phyloP scores from a whole-genome alignment of 2,329 filamentous ascomycete species.

The Diaporthe eres region DNA sequence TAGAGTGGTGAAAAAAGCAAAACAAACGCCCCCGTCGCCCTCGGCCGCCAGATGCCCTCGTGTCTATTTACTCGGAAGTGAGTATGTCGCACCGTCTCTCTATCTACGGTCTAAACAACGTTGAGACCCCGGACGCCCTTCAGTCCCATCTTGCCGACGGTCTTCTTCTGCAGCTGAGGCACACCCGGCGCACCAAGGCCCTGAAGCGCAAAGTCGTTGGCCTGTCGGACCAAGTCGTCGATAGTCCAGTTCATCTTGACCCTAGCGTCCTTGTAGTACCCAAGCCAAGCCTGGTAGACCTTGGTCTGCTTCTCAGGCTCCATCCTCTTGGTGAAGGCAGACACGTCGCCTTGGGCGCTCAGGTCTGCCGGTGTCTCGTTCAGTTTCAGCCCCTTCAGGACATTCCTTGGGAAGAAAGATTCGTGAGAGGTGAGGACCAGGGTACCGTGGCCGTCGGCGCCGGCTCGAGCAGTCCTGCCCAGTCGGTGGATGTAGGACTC shows the following conservation, averaged over 20 bases:
- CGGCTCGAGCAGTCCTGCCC: slow-evolving; percentile 76
- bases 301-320: slow-evolving; percentile 60
- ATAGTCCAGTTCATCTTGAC: slow-evolving; percentile 61
- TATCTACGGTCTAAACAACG: slow-evolving; percentile 57
- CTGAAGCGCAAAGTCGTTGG: slow-evolving; percentile 63
- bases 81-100: not conserved
- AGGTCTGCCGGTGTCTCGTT: slow-evolving; percentile 62
- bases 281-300: slow-evolving; percentile 71
- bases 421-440: slow-evolving; percentile 70
- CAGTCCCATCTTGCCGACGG: slow-evolving; percentile 71
- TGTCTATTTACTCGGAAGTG: not conserved
- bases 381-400: slow-evolving; percentile 69
- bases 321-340: slow-evolving; percentile 56
- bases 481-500: slow-evolving; percentile 78
- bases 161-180: slow-evolving; percentile 62
- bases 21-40: not conserved
- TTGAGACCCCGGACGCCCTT: slow-evolving; percentile 65
- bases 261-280: slow-evolving; percentile 66
- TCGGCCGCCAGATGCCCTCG: too few species aligned
- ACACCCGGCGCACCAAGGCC: slow-evolving; percentile 63
- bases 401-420: slow-evolving; percentile 62
- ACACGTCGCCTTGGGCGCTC: slow-evolving; percentile 55
- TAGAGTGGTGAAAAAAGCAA: not conserved
- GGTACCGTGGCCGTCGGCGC: slow-evolving; percentile 74
- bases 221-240: slow-evolving; percentile 62